Base-by-base conservation (phyloP, 1,284 basidiomycete genomes). In the Cutaneotrichosporon cavernicola region DNA sequence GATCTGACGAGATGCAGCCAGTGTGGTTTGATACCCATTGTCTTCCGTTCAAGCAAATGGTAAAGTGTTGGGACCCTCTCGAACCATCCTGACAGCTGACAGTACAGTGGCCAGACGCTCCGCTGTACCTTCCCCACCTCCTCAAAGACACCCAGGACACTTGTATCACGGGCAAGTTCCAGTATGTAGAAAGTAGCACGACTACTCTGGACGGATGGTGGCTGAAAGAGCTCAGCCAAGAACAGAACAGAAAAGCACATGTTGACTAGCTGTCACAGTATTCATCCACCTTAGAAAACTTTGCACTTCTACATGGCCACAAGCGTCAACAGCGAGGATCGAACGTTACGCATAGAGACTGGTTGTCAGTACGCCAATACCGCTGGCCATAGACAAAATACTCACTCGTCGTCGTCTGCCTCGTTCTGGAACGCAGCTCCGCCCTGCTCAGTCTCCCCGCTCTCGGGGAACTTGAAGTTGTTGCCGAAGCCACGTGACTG, bases 381-480 rank as follows among this genome's bases (percentile, higher is more conserved):
- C 7, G 26, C 49, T 22, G 9, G 5, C 1, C 14, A 31, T 2
- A 21, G 22, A 30, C 13, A 6, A 4, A 36, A 16, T 22, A 67
- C 66, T 65, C 16, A 67, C 66, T 81, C 80, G 57, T 81, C 80
- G 58, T 81, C 79, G 63, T 81, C 80, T 21, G 79, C 80, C 64
- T 80, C 78, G 64, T 80, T 81, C 64, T 79, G 77, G 76, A 78
- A 78, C 46, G 72, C 69, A 6, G 82, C 76, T 21, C 78, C 81
- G 1, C 73, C 79, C 49, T 83, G 82, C 60, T 85, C 82, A 52
- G 80, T 84, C 59, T 82, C 78, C 46, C 77, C 81, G 30, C 78
- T 76, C 73, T 97, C 95, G 21, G 97, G 97, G 92, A 99, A 99
- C 84, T 79, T 79, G 74, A 80, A 80, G 66, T 70, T 76, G 71